Conservation (phyloP, 495 filamentous ascomycete species). For the Neurospora intermedia region DNA sequence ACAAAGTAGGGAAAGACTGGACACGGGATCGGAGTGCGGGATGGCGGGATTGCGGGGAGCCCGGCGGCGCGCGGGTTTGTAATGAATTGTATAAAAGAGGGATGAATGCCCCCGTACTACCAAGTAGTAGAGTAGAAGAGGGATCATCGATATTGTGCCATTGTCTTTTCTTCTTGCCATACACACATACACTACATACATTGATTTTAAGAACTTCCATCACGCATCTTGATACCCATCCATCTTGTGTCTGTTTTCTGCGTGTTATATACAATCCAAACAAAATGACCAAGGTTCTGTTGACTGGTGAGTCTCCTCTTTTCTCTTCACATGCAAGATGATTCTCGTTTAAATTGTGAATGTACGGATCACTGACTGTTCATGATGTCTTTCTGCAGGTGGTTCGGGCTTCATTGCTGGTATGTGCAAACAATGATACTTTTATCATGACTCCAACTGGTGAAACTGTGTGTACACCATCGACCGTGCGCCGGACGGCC, state of each 20-base stretch:
- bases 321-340: background rate
- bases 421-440: constrained; percentile 11
- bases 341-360: background rate
- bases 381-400: constrained; percentile 12
- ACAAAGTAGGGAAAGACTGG: background rate
- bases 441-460: background rate
- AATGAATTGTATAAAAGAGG: background rate
- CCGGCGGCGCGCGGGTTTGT: background rate
- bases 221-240: background rate
- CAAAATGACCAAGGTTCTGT: constrained; percentile 48
- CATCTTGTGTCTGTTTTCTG: background rate
- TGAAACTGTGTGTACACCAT: background rate
- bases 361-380: background rate
- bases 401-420: constrained; percentile 43
- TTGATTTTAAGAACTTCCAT: too few relatives aligned
- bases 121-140: background rate
- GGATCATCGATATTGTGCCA: too few relatives aligned
- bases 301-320: constrained; percentile 37
- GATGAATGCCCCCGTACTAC: background rate
- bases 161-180: too few relatives aligned
- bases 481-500: background rate
- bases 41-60: background rate
- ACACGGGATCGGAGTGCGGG: background rate
- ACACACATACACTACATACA: too few relatives aligned
- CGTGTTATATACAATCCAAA: background rate